Percentiles rank a stretch among this genome's conserved stretches.
These are phyloP conservation scores for Biancaea sappan DNA, from an alignment of 306 rosid species.

Conservation along the genomic window DNA sequence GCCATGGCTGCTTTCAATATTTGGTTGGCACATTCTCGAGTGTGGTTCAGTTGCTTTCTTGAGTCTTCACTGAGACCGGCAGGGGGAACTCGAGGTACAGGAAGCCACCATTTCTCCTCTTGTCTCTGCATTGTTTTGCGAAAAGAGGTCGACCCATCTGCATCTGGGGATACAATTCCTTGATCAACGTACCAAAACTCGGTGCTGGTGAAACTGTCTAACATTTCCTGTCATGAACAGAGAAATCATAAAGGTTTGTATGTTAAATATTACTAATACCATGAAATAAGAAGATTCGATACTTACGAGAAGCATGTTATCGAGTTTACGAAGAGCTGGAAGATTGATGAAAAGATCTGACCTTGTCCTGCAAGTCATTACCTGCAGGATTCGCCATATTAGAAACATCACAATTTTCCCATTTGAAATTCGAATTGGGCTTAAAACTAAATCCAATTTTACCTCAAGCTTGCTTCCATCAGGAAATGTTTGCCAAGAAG, in stretches of 20 bases:
- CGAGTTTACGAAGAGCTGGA: conserved; percentile 92
- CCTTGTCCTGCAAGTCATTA: conserved; percentile 97
- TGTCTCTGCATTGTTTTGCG: conserved; percentile 76
- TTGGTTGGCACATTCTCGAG: conserved; percentile 76
- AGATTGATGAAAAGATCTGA: conserved; percentile 87
- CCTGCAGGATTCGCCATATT: conserved; percentile 53
- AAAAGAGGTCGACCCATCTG: conserved; percentile 80
- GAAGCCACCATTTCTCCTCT: conserved; percentile 99
- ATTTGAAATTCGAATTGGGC: neutral
- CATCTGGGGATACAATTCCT: conserved; percentile 75
- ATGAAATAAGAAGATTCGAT: conserved; percentile 1
- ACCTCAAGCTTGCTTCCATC: conserved; percentile 95
- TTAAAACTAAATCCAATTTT: conserved; percentile 4
- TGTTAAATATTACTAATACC: neutral
- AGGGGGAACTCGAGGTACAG: conserved; percentile 85
- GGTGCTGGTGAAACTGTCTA: conserved; percentile 62
- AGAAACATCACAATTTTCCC: conserved; percentile 43
- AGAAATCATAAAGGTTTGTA: neutral
- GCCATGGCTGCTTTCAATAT: conserved; percentile 89
- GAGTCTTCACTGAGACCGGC: conserved; percentile 74
- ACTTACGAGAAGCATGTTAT: conserved; percentile 94
- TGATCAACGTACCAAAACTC: conserved; percentile 98
- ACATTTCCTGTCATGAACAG: conserved; percentile 57
- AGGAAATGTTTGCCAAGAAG: conserved; percentile 91
- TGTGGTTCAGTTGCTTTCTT: conserved; percentile 80